Conservation (phyloP, 805 yeast genomes). For the Tetrapisispora arboricola region DNA sequence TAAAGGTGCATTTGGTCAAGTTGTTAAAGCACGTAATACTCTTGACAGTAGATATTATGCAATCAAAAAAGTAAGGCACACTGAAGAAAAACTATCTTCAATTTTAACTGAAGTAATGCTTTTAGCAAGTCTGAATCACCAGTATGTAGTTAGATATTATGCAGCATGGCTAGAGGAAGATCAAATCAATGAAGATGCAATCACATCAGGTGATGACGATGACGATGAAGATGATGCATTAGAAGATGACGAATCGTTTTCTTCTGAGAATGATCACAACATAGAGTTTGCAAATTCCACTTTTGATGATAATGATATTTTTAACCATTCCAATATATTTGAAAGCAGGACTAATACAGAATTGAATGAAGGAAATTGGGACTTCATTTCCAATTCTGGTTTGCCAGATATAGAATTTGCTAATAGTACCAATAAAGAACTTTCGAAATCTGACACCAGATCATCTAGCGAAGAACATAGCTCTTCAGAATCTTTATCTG, state of each 20-base stretch:
- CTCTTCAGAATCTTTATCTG: background rate
- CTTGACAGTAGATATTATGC: constrained; percentile 95
- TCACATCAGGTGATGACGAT: constrained; percentile 27
- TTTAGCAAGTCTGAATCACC: constrained; percentile 85
- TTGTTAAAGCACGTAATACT: constrained; percentile 89
- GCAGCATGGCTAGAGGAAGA: constrained; percentile 96
- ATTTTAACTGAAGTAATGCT: constrained; percentile 87
- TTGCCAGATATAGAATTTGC: constrained; percentile 49
- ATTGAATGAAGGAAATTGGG: constrained; percentile 35
- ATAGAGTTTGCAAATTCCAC: background rate
- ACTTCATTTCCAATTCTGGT: constrained; percentile 49
- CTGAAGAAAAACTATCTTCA: constrained; percentile 65
- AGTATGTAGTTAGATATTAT: constrained; percentile 89
- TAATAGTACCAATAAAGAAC: constrained; percentile 25
- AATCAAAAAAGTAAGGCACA: constrained; percentile 79
- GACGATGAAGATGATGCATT: constrained; percentile 23
- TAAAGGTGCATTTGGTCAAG: constrained; percentile 95
- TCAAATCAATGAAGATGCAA: constrained; percentile 28
- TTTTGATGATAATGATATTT: constrained; percentile 7
- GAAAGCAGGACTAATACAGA: constrained; percentile 22
- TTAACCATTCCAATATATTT: constrained; percentile 22
- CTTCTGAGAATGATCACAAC: constrained; percentile 6
- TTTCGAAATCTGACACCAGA: constrained; percentile 10
- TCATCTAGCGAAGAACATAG: constrained; percentile 5
- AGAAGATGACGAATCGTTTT: constrained; percentile 16